Conservation (phyloP, 2,329 filamentous ascomycete genomes). For the Sporothrix sp. region DNA sequence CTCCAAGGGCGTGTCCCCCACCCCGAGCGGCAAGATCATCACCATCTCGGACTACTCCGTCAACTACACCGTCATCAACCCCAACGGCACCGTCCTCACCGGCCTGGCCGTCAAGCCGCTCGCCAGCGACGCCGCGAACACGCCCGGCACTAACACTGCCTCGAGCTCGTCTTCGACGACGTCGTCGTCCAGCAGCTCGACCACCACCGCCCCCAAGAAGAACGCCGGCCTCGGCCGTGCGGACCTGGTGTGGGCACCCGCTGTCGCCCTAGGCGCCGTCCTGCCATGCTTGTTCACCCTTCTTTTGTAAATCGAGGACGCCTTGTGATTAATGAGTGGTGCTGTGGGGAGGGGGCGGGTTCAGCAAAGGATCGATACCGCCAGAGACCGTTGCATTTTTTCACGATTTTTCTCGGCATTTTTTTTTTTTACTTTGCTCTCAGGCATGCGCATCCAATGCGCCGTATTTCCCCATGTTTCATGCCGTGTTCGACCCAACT, state of each 20-base stretch:
- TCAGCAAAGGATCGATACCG: no score
- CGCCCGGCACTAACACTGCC: constrained; percentile 32
- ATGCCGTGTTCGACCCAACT: no score
- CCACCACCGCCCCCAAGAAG: constrained; percentile 16
- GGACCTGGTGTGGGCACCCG: constrained; percentile 10
- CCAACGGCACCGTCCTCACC: constrained; percentile 49
- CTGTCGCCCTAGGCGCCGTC: constrained; percentile 1
- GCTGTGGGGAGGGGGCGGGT: no score
- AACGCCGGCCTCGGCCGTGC: constrained; percentile 14
- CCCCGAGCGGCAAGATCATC: constrained; percentile 56
- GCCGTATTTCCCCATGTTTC: no score
- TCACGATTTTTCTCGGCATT: no score
- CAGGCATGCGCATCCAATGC: no score
- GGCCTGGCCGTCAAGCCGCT: constrained; percentile 40
- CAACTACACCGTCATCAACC: constrained; percentile 50
- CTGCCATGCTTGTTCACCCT: constrained; percentile 12
- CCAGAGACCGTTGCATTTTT: no score
- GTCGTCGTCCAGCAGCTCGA: background rate
- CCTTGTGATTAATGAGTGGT: background rate
- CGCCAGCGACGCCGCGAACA: constrained; percentile 35
- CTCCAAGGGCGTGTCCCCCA: constrained; percentile 59
- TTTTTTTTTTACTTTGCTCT: no score
- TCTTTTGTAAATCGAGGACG: constrained; percentile 6
- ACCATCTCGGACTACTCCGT: constrained; percentile 47
- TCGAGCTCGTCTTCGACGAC: constrained; percentile 11